phyloP scores from a whole-genome alignment of 164 flowering plant species.

The Liquidambar formosana region DNA sequence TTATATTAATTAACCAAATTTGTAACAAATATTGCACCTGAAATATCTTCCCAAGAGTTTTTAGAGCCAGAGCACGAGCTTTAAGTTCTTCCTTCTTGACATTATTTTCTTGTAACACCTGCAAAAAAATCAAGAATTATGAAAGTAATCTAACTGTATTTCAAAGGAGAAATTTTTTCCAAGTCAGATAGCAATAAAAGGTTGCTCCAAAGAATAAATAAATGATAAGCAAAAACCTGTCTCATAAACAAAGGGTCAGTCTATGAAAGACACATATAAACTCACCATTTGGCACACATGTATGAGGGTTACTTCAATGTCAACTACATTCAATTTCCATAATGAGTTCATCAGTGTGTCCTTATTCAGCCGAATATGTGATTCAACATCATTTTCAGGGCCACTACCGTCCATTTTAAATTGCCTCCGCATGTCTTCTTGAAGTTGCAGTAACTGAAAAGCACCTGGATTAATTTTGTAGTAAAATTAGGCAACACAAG shows the following conservation, averaged over 20 bases:
- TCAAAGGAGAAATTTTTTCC: neutral
- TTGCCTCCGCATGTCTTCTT: conserved; percentile 64
- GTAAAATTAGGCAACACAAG: neutral
- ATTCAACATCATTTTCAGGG: conserved; percentile 57
- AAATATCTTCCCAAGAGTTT: conserved; percentile 74
- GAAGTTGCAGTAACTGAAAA: conserved; percentile 84
- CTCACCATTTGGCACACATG: conserved; percentile 95
- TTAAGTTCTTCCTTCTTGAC: conserved; percentile 81
- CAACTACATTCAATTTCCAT: conserved; percentile 93
- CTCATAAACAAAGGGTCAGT: neutral
- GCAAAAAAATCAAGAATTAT: conserved; percentile 13
- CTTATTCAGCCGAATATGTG: conserved; percentile 62
- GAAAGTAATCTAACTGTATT: too few species aligned
- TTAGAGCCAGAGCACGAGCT: conserved; percentile 74
- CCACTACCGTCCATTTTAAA: conserved; percentile 55
- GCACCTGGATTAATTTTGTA: conserved; percentile 57
- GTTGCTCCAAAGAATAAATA: neutral
- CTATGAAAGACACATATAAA: neutral
- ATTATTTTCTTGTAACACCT: conserved; percentile 75
- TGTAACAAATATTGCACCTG: conserved; percentile 46
- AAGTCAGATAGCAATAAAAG: neutral
- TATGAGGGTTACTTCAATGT: conserved; percentile 83
- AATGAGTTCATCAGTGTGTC: conserved; percentile 75
- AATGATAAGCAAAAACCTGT: neutral
- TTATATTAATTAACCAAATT: neutral